Evolutionary conservation across 441 rosid genomes (phyloP).

Genomic region (Rhodomyrtus psidioides): DNA sequence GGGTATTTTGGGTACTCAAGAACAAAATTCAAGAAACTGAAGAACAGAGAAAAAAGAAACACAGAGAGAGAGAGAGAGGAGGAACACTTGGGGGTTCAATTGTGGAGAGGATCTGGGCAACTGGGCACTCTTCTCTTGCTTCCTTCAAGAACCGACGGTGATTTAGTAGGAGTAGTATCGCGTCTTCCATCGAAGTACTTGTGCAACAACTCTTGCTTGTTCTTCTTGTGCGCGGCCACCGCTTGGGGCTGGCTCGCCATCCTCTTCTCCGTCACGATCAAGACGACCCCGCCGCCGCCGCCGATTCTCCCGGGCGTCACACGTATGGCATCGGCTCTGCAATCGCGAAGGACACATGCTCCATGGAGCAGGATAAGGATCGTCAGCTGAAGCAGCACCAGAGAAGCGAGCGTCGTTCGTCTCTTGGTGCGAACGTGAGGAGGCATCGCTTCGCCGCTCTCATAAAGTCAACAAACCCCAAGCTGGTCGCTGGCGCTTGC

Average conservation of each 20-base stretch:
- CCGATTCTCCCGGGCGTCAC: background rate
- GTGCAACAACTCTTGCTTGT: background rate
- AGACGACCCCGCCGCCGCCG: background rate
- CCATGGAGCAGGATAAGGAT: background rate
- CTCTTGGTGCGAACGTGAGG: background rate
- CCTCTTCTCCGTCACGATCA: background rate
- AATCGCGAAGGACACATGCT: background rate
- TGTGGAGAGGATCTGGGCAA: constrained; percentile 16
- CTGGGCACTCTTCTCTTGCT: constrained; percentile 5
- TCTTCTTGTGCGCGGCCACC: background rate
- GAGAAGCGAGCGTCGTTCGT: background rate
- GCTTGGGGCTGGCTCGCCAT: background rate
- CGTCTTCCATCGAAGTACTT: background rate
- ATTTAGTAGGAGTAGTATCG: background rate
- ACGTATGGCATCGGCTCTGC: background rate
- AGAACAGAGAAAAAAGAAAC: background rate
- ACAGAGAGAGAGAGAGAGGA: background rate
- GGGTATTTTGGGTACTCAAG: background rate
- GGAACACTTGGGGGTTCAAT: background rate
- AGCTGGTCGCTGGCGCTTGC: background rate
- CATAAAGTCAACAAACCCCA: background rate
- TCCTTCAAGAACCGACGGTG: background rate
- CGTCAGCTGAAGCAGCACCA: background rate
- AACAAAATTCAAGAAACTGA: background rate
- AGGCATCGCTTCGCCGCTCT: background rate